Evolutionary conservation across 2,329 filamentous ascomycete genomes (phyloP).

Genomic region (Monosporascus ibericus): DNA sequence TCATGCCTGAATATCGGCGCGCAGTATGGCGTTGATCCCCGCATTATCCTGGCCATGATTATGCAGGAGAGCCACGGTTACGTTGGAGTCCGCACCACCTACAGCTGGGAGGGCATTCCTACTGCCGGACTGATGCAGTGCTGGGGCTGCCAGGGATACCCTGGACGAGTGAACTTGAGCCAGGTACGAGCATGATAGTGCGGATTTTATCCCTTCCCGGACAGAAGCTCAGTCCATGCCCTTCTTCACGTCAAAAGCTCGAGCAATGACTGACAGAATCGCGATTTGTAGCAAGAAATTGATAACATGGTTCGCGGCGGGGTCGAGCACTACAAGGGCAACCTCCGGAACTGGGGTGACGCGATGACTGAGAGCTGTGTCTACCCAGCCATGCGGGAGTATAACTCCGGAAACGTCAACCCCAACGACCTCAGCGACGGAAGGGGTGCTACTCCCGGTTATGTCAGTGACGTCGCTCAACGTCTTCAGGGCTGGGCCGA

Average conservation of each 20-base stretch:
- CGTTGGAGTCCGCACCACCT: constrained; percentile 30
- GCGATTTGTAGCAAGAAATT: constrained; percentile 16
- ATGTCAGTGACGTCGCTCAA: constrained; percentile 34
- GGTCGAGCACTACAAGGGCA: constrained; percentile 22
- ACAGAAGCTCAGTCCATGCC: too few relatives aligned
- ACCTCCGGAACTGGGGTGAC: constrained; percentile 23
- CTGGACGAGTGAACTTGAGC: constrained; percentile 23
- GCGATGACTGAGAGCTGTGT: constrained; percentile 22
- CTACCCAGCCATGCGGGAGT: constrained; percentile 33
- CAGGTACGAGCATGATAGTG: constrained; percentile 15
- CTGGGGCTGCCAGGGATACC: constrained; percentile 27
- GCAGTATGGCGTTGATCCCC: not conserved
- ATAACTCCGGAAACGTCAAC: constrained; percentile 34
- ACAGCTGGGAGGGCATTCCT: constrained; percentile 24
- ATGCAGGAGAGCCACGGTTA: constrained; percentile 36
- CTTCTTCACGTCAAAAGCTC: too few relatives aligned
- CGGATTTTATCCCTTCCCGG: not conserved
- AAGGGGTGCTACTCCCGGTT: constrained; percentile 28
- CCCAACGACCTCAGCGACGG: constrained; percentile 28
- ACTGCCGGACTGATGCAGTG: constrained; percentile 36
- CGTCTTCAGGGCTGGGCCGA: constrained; percentile 30
- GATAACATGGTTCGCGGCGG: constrained; percentile 27
- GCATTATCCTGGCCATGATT: constrained; percentile 34
- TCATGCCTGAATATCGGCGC: not conserved
- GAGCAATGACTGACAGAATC: too few relatives aligned